Base-by-base conservation (phyloP, 148 eudicot genomes). In the Diospyros lotus region DNA sequence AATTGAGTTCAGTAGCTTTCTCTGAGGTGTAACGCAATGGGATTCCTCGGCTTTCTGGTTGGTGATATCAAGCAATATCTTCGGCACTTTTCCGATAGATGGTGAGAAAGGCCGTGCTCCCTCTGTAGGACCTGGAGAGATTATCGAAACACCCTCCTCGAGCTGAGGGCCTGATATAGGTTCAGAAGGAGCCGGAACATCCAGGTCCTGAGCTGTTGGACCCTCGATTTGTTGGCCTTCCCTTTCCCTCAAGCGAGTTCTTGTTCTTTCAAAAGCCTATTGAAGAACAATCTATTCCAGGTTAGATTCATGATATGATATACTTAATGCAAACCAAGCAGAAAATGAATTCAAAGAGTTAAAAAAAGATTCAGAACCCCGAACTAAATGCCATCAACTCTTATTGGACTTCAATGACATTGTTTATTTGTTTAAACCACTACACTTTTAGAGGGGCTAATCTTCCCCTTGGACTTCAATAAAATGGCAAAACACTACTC, bases 211-310 rank as follows among this genome's bases (percentile, higher is more conserved):
- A 46, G 82, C 69, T 54, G 66, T 9, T 74, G 85, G 81, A 54
- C 81, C 79, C 55, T 55, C 79, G 48, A 71, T 61, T 61, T 69
- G 67, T 70, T 48, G 79, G 67, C 81, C 85, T 71, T 79, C 83
- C 42, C 41, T 55, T 53, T 62, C 80, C 73, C 83, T 73, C 78
- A 77, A 70, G 66, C 75, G 77, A 71, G 77, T 88, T 77, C 93
- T 84, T 76, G 87, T 87, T 65, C 89, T 86, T 61, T 89, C 90
- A 68, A 91, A 80, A 55, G 92, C 89, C 96, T 91, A 71, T n/a
- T 48, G 3, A 41, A 15, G 44, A n/a, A 51, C 38, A 28, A 28
- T 67, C 28, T 18, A 42, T 13, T 6, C 53, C 39, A 9, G 10
- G 18, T 77, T 17, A 14, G 55, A 58, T 72, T 50, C 56, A 58